These are phyloP conservation scores for Trapa bicornis DNA, from an alignment of 345 rosid genomes.

Conservation along the genomic window DNA sequence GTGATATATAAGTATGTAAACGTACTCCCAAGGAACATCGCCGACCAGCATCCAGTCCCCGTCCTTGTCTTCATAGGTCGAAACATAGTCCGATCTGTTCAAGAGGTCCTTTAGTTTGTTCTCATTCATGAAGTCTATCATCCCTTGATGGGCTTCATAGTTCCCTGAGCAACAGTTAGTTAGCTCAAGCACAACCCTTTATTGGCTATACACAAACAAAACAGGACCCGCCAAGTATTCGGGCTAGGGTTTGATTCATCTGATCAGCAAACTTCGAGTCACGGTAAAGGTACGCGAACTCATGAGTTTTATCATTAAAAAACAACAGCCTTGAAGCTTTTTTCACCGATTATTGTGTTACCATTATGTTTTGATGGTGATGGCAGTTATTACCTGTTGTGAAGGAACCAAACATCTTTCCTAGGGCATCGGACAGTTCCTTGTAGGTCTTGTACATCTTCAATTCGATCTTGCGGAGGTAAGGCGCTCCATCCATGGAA, in stretches of 20 bases:
- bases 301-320: background rate
- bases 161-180: background rate
- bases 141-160: conserved; percentile 29
- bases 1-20: background rate
- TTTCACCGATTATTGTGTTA: too few relatives aligned
- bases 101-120: conserved; percentile 58
- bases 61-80: conserved; percentile 89
- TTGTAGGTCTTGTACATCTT: conserved; percentile 59
- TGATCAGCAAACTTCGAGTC: background rate
- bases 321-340: too few relatives aligned
- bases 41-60: conserved; percentile 98
- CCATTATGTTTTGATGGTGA: background rate
- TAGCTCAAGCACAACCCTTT: too few relatives aligned
- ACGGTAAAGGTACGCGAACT: background rate
- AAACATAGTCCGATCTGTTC: conserved; percentile 64
- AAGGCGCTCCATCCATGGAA: conserved; percentile 91
- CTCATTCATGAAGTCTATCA: conserved; percentile 71
- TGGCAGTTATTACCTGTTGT: conserved; percentile 30
- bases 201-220: background rate
- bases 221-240: background rate
- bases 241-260: background rate
- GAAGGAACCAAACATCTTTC: conserved; percentile 72
- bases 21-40: conserved; percentile 94
- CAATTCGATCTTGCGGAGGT: conserved; percentile 77
- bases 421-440: conserved; percentile 55